Percentiles rank a stretch among this genome's conserved stretches.
These are phyloP conservation scores for Fraxinus nigra DNA, from an alignment of 305 asterid genomes.

Conservation along the genomic window DNA sequence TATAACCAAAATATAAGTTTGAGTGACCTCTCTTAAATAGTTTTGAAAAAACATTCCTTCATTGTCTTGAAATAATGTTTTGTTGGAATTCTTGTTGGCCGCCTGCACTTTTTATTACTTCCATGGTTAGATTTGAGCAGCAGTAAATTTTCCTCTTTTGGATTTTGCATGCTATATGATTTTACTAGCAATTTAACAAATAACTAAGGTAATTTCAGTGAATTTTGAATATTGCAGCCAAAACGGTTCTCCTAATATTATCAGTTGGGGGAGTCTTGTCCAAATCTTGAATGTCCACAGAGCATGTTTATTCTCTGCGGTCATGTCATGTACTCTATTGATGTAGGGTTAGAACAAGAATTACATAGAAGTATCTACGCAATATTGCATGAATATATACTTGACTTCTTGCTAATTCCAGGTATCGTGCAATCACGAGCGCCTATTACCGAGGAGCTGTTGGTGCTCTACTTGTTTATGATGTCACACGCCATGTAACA, in stretches of 20 bases:
- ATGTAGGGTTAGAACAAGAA: neutral
- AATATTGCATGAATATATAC: neutral
- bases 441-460: constrained; percentile 68
- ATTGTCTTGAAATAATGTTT: neutral
- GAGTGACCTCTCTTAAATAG: neutral
- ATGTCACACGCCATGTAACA: constrained; percentile 58
- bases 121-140: neutral
- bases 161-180: neutral
- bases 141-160: neutral
- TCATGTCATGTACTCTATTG: neutral
- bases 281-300: neutral
- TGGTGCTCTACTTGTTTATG: constrained; percentile 55
- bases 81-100: neutral
- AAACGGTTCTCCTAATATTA: neutral
- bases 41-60: neutral
- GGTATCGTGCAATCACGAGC: constrained; percentile 69
- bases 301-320: neutral
- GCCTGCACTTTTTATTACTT: neutral
- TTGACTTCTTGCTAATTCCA: neutral
- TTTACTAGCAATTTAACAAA: neutral
- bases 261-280: neutral
- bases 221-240: neutral
- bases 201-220: neutral
- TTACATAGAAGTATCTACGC: neutral
- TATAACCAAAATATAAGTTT: neutral